phyloP scores from a whole-genome alignment of 177 flowering plant genomes.

The Vitis hybrid region DNA sequence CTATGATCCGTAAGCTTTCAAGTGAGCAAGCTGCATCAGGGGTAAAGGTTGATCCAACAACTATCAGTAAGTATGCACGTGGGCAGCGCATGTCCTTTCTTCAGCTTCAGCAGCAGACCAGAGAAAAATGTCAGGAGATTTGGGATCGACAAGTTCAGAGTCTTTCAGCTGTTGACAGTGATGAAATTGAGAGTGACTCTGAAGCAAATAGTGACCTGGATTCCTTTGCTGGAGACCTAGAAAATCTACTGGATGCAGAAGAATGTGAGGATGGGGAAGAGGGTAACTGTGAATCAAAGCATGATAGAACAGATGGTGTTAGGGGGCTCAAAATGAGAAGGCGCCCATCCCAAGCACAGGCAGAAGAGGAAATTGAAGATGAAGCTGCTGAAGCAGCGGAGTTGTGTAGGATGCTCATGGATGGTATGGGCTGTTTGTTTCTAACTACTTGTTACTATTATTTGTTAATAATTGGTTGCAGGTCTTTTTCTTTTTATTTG shows the following conservation, averaged over 20 bases:
- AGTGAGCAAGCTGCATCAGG: constrained; percentile 98
- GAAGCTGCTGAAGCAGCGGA: constrained; percentile 98
- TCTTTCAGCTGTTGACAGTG: constrained; percentile 75
- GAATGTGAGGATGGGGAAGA: constrained; percentile 81
- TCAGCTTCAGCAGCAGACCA: constrained; percentile 95
- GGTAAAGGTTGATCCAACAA: constrained; percentile 83
- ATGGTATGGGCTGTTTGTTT: constrained; percentile 52
- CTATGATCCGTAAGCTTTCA: constrained; percentile 93
- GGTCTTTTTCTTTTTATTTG: background rate
- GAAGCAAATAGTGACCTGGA: constrained; percentile 96
- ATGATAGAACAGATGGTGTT: constrained; percentile 66
- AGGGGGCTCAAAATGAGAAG: constrained; percentile 94
- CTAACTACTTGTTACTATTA: background rate
- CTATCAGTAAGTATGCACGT: constrained; percentile 90
- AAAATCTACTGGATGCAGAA: constrained; percentile 96
- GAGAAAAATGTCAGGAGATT: constrained; percentile 97
- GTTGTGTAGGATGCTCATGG: constrained; percentile 87
- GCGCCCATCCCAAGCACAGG: constrained; percentile 64
- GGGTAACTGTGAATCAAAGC: constrained; percentile 47
- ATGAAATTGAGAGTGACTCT: constrained; percentile 85
- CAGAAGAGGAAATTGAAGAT: constrained; percentile 94
- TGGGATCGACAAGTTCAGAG: constrained; percentile 93
- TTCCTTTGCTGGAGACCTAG: constrained; percentile 98
- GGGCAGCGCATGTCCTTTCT: constrained; percentile 98
- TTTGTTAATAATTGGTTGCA: background rate